These are phyloP conservation scores for Populus euphratica DNA, from an alignment of 345 rosid genomes.

Conservation along the genomic window DNA sequence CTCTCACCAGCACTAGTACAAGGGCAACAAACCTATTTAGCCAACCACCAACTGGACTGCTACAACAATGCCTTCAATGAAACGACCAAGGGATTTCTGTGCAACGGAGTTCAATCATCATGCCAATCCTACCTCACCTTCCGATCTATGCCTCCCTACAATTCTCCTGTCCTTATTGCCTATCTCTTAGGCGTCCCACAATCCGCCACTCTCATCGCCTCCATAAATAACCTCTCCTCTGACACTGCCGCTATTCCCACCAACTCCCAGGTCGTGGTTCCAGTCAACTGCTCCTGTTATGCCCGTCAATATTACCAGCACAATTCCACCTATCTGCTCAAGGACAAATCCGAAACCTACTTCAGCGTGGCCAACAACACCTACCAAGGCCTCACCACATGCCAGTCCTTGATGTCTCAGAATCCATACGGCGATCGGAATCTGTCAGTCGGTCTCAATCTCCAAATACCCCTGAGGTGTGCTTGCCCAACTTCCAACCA, in stretches of 20 bases:
- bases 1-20: background rate
- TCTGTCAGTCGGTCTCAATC: constrained; percentile 21
- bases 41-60: constrained; percentile 57
- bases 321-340: constrained; percentile 50
- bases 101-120: constrained; percentile 42
- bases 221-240: constrained; percentile 54
- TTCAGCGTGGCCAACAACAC: constrained; percentile 63
- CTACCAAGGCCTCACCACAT: constrained; percentile 83
- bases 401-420: constrained; percentile 76
- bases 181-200: constrained; percentile 33
- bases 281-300: constrained; percentile 63
- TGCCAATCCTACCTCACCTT: constrained; percentile 78
- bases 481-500: constrained; percentile 75
- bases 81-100: constrained; percentile 46
- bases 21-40: constrained; percentile 62
- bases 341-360: constrained; percentile 22
- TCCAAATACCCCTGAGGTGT: constrained; percentile 67
- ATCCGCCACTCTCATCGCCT: constrained; percentile 35
- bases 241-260: constrained; percentile 26
- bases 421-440: constrained; percentile 33
- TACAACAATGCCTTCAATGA: constrained; percentile 14
- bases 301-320: constrained; percentile 54
- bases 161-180: constrained; percentile 36
- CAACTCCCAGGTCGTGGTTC: constrained; percentile 41
- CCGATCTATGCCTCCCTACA: constrained; percentile 50